Percentiles rank a stretch among this genome's conserved stretches.
Conservation (phyloP, 768 basidiomycete species). For the Tremella mesenterica region DNA sequence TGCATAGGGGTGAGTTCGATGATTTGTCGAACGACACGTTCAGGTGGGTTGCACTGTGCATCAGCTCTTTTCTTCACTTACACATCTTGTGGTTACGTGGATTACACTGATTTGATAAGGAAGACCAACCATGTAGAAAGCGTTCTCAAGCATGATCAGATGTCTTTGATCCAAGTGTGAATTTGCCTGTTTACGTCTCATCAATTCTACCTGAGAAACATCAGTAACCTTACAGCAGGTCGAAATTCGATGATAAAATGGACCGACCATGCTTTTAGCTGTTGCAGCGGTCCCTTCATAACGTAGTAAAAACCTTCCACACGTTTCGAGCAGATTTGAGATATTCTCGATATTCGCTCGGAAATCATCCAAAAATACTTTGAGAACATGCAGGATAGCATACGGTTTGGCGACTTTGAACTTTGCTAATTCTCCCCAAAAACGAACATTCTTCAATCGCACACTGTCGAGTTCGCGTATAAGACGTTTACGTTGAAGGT, state of each 20-base stretch:
- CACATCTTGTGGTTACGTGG: too few species aligned
- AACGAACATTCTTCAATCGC: conserved; percentile 81
- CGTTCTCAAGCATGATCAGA: conserved; percentile 83
- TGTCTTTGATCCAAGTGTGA: conserved; percentile 90
- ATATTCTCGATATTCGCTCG: conserved; percentile 87
- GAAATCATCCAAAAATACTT: conserved; percentile 94
- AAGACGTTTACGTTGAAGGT: conserved; percentile 86
- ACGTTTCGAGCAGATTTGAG: conserved; percentile 81
- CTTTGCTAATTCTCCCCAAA: conserved; percentile 87
- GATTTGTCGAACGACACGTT: conserved; percentile 73
- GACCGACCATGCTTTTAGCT: conserved; percentile 69
- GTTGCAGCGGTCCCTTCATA: conserved; percentile 78
- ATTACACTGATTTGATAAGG: not conserved
- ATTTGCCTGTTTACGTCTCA: conserved; percentile 87
- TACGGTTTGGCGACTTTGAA: conserved; percentile 84
- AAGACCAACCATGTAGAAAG: conserved; percentile 77
- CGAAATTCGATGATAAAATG: not conserved
- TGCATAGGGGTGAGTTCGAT: conserved; percentile 80
- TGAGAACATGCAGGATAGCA: conserved; percentile 87
- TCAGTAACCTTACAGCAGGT: not conserved
- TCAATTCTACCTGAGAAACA: conserved; percentile 65
- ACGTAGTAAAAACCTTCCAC: conserved; percentile 81
- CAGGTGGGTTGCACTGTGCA: conserved; percentile 86
- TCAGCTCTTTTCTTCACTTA: too few species aligned
- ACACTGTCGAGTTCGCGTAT: conserved; percentile 81